Percentiles rank a stretch among this genome's conserved stretches.
phyloP scores from a whole-genome alignment of 768 basidiomycete genomes.

The Cyathus striatus region DNA sequence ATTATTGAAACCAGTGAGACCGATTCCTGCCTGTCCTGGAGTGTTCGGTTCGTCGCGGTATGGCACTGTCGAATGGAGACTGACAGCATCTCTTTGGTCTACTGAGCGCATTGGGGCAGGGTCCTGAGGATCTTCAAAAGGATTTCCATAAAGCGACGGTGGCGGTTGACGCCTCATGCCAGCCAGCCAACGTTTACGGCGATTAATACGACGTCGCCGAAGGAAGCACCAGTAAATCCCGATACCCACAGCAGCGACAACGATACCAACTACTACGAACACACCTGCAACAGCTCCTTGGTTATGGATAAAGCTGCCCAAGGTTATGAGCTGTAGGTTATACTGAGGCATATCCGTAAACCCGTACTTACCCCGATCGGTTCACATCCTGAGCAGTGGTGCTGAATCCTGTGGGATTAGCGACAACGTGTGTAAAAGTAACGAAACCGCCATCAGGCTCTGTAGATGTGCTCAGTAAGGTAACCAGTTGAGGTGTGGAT shows the following conservation, averaged over 20 bases:
- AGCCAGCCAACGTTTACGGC: conserved; percentile 29
- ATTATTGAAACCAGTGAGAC: conserved; percentile 4
- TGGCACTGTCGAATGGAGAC: conserved; percentile 1
- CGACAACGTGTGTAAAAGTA: conserved; percentile 48
- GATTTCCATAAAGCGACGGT: conserved; percentile 14
- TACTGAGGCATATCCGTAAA: neutral
- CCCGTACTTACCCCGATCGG: conserved; percentile 17
- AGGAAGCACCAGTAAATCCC: conserved; percentile 39
- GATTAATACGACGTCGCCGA: conserved; percentile 32
- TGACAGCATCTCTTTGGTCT: neutral
- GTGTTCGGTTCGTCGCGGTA: conserved; percentile 3
- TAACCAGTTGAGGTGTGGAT: conserved; percentile 40
- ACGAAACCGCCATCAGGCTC: conserved; percentile 36
- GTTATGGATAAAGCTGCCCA: conserved; percentile 67
- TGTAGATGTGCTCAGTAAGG: conserved; percentile 40
- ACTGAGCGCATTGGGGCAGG: conserved; percentile 5
- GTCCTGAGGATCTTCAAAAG: conserved; percentile 24
- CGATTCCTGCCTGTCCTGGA: neutral
- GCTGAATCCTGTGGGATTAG: conserved; percentile 37
- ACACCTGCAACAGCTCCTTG: conserved; percentile 66
- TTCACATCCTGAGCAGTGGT: conserved; percentile 10
- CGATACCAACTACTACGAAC: conserved; percentile 65
- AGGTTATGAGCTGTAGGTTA: neutral
- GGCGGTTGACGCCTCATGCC: conserved; percentile 28
- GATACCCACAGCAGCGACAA: conserved; percentile 38